Evolutionary conservation across 1,139 yeast genomes (phyloP), one percentile per base, ranked within the genome.

Genomic region (Candida pseudoviswanathii): DNA sequence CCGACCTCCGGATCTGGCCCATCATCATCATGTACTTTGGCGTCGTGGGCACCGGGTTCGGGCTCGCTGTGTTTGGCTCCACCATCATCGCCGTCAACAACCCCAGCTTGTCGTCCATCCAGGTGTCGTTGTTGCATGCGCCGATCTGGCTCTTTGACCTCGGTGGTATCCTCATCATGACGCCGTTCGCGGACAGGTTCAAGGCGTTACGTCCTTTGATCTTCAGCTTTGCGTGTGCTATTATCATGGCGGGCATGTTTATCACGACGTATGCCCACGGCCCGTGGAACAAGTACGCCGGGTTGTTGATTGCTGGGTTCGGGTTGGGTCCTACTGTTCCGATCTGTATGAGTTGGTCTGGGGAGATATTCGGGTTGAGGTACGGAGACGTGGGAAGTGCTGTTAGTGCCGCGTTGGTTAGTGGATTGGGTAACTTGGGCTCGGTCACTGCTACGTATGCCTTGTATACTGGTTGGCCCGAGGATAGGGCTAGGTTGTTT

Each of bases 321-420:
- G 96, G 96, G 0, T 76, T 89, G 42, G 96, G 96, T 9, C 95
- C 96, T 22, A 89, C 96, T 0, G 96, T 89, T 25, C 96, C 96
- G 31, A 89, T 87, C 45, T 80, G 87, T 62, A 89, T 89, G 96
- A 82, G 96, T 1, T 84, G 90, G 89, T 72, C 92, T 0, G 85
- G 94, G 0, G 94, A 88, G 60, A 86, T 89, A 43, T 87, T 89
- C 70, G 81, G 78, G 9, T 75, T 78, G 3, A 73, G 81, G 45
- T 86, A 90, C 59, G 96, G 96, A 40, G 96, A 89, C 62, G 85
- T 89, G 45, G 96, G 96, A 4, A 76, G 85, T 49, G 96, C 96
- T 2, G 91, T 86, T 16, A 80, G 91, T 46, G 81, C 91, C 7
- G 96, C 96, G 0, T 67, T 89, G 42, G 94, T 89, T 7, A 84